phyloP scores from a whole-genome alignment of 805 yeast genomes.

The Clavispora santaluciae region DNA sequence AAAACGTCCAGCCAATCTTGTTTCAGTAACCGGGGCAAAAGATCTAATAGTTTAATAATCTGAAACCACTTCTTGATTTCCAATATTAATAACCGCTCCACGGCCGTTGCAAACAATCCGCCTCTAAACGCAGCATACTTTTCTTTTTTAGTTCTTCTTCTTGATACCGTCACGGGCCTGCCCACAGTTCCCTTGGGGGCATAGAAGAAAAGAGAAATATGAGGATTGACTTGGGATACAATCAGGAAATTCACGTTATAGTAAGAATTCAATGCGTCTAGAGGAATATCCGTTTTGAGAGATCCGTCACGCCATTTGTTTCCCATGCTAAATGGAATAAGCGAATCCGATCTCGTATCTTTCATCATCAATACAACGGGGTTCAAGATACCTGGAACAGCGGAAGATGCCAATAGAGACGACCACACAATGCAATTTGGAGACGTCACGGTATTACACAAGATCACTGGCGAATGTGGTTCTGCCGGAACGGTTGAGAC shows the following conservation, averaged over 20 bases:
- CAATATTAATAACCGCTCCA: conserved; percentile 64
- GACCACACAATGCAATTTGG: conserved; percentile 85
- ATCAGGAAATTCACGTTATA: conserved; percentile 72
- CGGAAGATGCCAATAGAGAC: conserved; percentile 68
- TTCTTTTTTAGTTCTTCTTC: conserved; percentile 34
- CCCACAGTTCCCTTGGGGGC: conserved; percentile 82
- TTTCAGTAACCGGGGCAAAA: conserved; percentile 62
- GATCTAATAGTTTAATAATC: conserved; percentile 57
- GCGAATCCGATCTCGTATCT: conserved; percentile 27
- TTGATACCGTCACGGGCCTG: conserved; percentile 58
- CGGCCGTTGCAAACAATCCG: conserved; percentile 68
- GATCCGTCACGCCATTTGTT: conserved; percentile 78
- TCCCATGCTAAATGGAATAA: conserved; percentile 69
- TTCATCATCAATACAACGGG: conserved; percentile 80
- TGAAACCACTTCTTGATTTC: conserved; percentile 77
- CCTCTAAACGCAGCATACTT: conserved; percentile 53
- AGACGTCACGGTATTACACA: conserved; percentile 71
- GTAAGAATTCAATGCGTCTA: conserved; percentile 66
- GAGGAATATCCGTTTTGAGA: conserved; percentile 72
- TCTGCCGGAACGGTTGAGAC: conserved; percentile 79
- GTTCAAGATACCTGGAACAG: conserved; percentile 77
- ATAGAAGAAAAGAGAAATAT: conserved; percentile 67
- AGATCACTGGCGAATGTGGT: conserved; percentile 74
- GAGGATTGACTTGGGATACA: conserved; percentile 83
- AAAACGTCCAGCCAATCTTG: conserved; percentile 80